phyloP scores from a whole-genome alignment of 495 filamentous ascomycete genomes.

The Penicillium paradoxum region DNA sequence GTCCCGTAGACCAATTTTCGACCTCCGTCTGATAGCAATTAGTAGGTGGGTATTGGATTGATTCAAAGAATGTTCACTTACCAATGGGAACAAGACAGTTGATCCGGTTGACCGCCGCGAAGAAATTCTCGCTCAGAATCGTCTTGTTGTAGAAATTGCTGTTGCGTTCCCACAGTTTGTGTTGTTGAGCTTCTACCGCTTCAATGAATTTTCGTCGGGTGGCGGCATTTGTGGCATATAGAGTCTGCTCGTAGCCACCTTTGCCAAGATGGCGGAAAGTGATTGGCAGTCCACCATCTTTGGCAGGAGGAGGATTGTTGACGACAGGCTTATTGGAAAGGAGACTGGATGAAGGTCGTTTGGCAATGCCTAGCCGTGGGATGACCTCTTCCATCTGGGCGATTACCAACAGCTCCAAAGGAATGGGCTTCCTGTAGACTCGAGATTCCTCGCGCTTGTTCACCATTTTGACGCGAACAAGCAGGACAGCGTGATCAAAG shows the following conservation, averaged over 20 bases:
- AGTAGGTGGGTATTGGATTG: constrained; percentile 17
- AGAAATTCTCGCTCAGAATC: constrained; percentile 79
- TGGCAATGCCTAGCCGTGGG: constrained; percentile 71
- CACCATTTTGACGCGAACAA: constrained; percentile 80
- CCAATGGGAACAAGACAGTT: constrained; percentile 90
- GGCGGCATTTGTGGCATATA: constrained; percentile 70
- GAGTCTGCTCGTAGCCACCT: constrained; percentile 87
- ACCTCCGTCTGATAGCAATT: constrained; percentile 68
- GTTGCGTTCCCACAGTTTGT: constrained; percentile 68
- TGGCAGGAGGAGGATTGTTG: constrained; percentile 43
- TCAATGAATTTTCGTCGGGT: constrained; percentile 91
- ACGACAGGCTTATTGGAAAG: constrained; percentile 65
- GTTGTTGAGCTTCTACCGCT: constrained; percentile 85
- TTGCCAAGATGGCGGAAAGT: constrained; percentile 99
- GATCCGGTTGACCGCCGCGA: constrained; percentile 72
- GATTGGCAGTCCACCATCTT: constrained; percentile 80
- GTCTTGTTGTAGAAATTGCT: constrained; percentile 93
- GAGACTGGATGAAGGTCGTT: constrained; percentile 84
- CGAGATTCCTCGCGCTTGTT: constrained; percentile 93
- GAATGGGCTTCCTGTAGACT: constrained; percentile 93
- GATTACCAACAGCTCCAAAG: constrained; percentile 88
- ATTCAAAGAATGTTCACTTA: constrained; percentile 33
- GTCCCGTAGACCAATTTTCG: constrained; percentile 92
- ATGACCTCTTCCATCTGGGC: constrained; percentile 95
- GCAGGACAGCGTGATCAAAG: constrained; percentile 91